Evolutionary conservation across 176 grass and related monocot species (phyloP), one percentile per base, ranked within the genome.

Genomic region (Pontederia crassipes): DNA sequence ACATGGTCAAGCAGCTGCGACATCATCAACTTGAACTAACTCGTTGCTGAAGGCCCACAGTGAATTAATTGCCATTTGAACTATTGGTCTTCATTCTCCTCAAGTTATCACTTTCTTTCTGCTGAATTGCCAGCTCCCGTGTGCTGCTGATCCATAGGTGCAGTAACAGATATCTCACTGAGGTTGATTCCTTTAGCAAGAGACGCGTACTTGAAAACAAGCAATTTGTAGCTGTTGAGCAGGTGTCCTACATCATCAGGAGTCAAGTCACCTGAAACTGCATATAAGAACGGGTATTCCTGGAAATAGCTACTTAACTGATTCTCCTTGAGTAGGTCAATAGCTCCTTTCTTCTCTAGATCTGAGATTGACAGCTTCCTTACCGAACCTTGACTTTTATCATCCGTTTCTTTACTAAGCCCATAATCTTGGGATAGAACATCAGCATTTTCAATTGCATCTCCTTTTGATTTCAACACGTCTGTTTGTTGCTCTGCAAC

Each of bases 201-300:
- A 63, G 87, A 75, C 28, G 86, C 74, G 46, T 92, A 89, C 68
- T 67, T 68, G 45, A 92, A 76, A 45, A 92, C 77, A 17, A 98
- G 72, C 57, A 85, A 79, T 80, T 92, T 92, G 68, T 92, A 98
- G 58, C 81, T 83, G 76, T 85, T 88, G 15, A 92, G 72, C 55
- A 98, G 87, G 81, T 70, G 80, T 49, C 88, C 81, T 69, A 92
- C 84, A 79, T 98, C 93, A 81, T 75, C 79, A 76, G 91, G 71
- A 1, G 93, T 91, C 67, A 98, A 62, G 77, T 98, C 93, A 61
- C 93, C 87, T 68, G 84, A 76, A 58, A 64, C 57, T 55, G 87
- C 84, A 82, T 82, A 98, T 56, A 98, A 64, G 40, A 83, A 92
- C 15, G 87, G 84, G 45, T 98, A 92, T 12, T 85, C 93, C 64